A percentile compares a stretch with the other conserved stretches of the same genome.
These are phyloP conservation scores for Rutstroemia sp. DNA, from an alignment of 2,329 filamentous ascomycete genomes.

Conservation along the genomic window DNA sequence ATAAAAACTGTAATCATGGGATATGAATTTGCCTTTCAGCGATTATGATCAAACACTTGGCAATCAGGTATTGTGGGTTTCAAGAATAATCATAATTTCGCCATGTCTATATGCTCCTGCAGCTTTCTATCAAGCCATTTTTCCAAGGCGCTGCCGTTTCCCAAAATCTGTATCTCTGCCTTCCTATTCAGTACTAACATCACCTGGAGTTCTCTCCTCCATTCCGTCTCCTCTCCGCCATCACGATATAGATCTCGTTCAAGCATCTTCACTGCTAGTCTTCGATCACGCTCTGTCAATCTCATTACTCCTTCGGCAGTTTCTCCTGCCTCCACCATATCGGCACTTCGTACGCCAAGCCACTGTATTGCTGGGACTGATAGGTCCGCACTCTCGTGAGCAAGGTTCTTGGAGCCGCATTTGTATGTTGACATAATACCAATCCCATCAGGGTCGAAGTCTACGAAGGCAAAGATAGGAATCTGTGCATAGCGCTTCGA, in stretches of 20 bases:
- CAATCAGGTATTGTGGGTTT: too few species aligned
- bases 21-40: too few species aligned
- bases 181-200: conserved; percentile 72
- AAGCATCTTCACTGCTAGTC: conserved; percentile 47
- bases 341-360: conserved; percentile 47
- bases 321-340: conserved; percentile 16
- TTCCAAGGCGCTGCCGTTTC: conserved; percentile 31
- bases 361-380: conserved; percentile 48
- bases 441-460: conserved; percentile 71
- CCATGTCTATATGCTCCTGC: neutral
- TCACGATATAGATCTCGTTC: conserved; percentile 31
- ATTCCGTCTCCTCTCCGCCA: conserved; percentile 29
- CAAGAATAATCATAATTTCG: neutral
- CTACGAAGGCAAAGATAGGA: conserved; percentile 57
- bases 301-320: conserved; percentile 4
- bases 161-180: conserved; percentile 68
- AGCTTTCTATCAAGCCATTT: conserved; percentile 26
- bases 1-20: too few species aligned
- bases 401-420: conserved; percentile 54
- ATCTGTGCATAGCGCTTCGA: conserved; percentile 40
- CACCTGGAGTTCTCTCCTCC: conserved; percentile 53
- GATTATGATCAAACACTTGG: too few species aligned
- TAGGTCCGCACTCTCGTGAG: conserved; percentile 47
- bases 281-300: conserved; percentile 37
- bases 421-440: conserved; percentile 69